Percentiles rank a stretch among this genome's conserved stretches.
phyloP scores from a whole-genome alignment of 495 filamentous ascomycete genomes.

The Podospora sp. region DNA sequence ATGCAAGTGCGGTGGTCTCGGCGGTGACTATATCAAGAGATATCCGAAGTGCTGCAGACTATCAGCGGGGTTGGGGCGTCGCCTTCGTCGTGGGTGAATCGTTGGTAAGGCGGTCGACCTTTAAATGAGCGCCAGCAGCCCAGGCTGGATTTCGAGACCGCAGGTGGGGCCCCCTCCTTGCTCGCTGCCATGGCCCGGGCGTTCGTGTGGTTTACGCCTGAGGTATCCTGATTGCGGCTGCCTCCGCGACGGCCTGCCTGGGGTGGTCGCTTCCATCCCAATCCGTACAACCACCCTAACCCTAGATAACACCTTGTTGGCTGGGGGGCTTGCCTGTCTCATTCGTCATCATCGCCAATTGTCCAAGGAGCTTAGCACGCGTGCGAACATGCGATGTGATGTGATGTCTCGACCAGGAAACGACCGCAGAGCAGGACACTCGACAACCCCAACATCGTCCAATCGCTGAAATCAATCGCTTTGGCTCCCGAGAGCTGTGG shows the following conservation, averaged over 20 bases:
- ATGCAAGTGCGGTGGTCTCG: background rate
- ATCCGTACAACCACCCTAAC: background rate
- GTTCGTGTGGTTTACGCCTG: conserved; percentile 19
- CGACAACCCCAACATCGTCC: conserved; percentile 11
- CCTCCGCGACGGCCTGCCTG: background rate
- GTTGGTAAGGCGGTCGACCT: background rate
- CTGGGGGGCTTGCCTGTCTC: background rate
- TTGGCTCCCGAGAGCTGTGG: conserved; percentile 29
- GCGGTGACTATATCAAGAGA: background rate
- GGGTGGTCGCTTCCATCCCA: background rate
- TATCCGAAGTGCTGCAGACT: background rate
- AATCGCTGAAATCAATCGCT: conserved; percentile 12
- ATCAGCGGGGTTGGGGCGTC: background rate
- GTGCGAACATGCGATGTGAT: conserved; percentile 39
- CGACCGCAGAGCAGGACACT: conserved; percentile 15
- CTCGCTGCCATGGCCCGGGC: conserved; percentile 5
- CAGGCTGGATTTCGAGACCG: conserved; percentile 15
- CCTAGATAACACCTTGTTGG: conserved; percentile 1
- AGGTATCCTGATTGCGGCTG: background rate
- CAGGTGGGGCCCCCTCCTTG: conserved; percentile 12
- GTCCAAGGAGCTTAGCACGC: conserved; percentile 7
- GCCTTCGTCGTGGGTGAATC: conserved; percentile 9
- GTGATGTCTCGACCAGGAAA: conserved; percentile 32
- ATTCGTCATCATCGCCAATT: conserved; percentile 23
- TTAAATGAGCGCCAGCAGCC: conserved; percentile 15